Percentiles rank a stretch among this genome's conserved stretches.
Conservation (phyloP, 78 protist species). For the Creolimax fragrantissima region DNA sequence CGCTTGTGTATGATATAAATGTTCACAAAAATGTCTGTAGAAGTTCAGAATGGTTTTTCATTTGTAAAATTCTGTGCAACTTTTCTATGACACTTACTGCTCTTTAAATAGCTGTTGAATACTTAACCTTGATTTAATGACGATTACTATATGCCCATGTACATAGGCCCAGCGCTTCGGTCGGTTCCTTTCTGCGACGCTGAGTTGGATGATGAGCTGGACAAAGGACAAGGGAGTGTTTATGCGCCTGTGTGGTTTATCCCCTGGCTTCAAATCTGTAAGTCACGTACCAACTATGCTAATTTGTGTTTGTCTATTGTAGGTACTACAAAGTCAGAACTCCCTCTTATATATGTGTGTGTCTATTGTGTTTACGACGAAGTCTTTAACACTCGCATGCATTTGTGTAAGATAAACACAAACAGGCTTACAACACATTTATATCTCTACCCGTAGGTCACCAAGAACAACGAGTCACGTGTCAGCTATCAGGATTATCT, state of each 20-base stretch:
- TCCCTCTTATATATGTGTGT: neutral
- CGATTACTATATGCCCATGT: no score
- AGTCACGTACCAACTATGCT: neutral
- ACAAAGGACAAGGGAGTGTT: neutral
- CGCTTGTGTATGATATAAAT: no score
- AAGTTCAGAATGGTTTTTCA: no score
- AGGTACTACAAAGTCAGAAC: neutral
- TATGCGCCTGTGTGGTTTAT: neutral
- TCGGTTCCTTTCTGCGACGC: neutral
- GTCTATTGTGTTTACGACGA: neutral
- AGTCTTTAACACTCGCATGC: neutral
- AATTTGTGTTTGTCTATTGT: neutral
- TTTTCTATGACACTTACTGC: no score
- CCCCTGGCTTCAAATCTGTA: neutral
- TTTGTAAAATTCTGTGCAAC: no score
- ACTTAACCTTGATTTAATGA: no score
- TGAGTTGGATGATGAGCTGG: neutral
- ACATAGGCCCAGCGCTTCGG: neutral
- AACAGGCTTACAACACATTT: neutral
- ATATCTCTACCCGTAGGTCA: neutral
- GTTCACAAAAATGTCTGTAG: no score
- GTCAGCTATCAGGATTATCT: neutral
- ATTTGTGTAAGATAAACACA: neutral
- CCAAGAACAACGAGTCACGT: neutral
- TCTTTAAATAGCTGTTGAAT: no score